phyloP scores from a whole-genome alignment of 805 yeast species.

The Ogataea trehaloabstinens region DNA sequence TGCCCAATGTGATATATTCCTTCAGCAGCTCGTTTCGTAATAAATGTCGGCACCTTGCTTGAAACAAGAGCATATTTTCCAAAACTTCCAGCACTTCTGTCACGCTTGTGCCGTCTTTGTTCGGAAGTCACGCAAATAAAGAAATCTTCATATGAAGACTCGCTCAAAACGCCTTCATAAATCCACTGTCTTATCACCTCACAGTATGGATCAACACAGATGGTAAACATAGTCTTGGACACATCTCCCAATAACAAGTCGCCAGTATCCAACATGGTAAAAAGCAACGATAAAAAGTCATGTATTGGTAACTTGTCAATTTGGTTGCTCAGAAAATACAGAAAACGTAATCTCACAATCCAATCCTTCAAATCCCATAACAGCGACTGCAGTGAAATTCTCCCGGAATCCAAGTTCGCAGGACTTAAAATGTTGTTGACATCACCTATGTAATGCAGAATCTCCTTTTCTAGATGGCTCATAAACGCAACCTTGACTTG shows the following conservation, averaged over 20 bases:
- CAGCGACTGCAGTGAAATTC: conserved; percentile 30
- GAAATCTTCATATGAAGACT: conserved; percentile 57
- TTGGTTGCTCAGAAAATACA: conserved; percentile 42
- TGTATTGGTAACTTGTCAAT: conserved; percentile 38
- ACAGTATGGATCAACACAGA: conserved; percentile 57
- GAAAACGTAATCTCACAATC: conserved; percentile 55
- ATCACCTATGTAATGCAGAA: conserved; percentile 34
- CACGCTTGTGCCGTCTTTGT: not conserved
- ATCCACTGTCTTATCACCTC: conserved; percentile 67
- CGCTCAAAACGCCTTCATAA: conserved; percentile 54
- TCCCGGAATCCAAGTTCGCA: conserved; percentile 28
- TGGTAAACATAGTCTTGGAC: conserved; percentile 42
- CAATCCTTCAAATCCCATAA: conserved; percentile 46
- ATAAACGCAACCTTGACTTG: conserved; percentile 64
- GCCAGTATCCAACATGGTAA: conserved; percentile 57
- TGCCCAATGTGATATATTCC: conserved; percentile 70
- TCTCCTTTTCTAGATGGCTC: conserved; percentile 40
- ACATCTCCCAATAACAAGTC: conserved; percentile 50
- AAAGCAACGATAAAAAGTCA: conserved; percentile 53
- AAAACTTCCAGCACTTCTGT: not conserved
- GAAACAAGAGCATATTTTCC: conserved; percentile 9
- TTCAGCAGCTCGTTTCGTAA: conserved; percentile 38
- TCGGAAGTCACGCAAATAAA: conserved; percentile 36
- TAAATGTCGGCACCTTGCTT: conserved; percentile 44
- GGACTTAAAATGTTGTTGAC: conserved; percentile 36